phyloP scores from a whole-genome alignment of 768 basidiomycete species.

The Suillus placidus region DNA sequence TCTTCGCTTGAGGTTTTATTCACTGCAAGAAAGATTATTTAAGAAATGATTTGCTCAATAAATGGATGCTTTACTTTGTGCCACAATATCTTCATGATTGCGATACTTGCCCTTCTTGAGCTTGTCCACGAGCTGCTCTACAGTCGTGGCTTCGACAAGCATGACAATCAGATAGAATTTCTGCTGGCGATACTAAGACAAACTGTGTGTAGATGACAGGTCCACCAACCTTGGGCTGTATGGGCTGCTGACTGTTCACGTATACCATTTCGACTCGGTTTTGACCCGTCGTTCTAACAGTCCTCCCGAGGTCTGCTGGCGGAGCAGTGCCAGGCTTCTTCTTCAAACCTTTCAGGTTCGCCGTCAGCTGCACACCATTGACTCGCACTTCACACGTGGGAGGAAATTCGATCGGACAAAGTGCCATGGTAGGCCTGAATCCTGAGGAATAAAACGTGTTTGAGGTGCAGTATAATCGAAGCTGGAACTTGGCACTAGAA shows the following conservation, averaged over 20 bases:
- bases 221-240: slow-evolving; percentile 63
- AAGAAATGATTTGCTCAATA: background rate
- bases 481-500: slow-evolving; percentile 68
- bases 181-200: slow-evolving; percentile 41
- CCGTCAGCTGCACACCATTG: slow-evolving; percentile 66
- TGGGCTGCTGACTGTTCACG: slow-evolving; percentile 83
- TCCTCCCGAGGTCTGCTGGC: slow-evolving; percentile 69
- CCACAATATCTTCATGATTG: slow-evolving; percentile 62
- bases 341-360: slow-evolving; percentile 88
- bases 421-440: slow-evolving; percentile 53
- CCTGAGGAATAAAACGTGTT: slow-evolving; percentile 66
- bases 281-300: slow-evolving; percentile 41
- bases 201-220: background rate
- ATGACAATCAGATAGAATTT: slow-evolving; percentile 87
- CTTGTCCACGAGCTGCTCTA: slow-evolving; percentile 68
- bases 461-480: slow-evolving; percentile 88
- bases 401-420: slow-evolving; percentile 88
- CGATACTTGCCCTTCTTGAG: slow-evolving; percentile 70
- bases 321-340: slow-evolving; percentile 94
- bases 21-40: slow-evolving; percentile 46
- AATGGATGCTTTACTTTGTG: slow-evolving; percentile 56
- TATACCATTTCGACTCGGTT: slow-evolving; percentile 89
- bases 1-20: slow-evolving; percentile 62
- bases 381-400: slow-evolving; percentile 90
- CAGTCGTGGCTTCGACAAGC: slow-evolving; percentile 77